Evolutionary conservation across 257 asterid species (phyloP).

Genomic region (Eucommia ulmoides): DNA sequence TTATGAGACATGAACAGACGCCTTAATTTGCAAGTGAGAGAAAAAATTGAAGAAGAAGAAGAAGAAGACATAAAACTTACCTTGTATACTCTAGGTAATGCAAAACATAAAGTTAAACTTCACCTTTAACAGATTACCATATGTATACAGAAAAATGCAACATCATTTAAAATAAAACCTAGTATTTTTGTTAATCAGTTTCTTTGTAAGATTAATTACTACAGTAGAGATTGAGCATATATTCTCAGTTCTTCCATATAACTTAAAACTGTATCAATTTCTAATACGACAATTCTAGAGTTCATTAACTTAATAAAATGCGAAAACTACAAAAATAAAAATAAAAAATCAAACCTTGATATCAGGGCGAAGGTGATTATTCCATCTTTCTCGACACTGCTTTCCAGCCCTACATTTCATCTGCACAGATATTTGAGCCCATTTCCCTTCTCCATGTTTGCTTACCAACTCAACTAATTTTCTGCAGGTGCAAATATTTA

Average conservation of each 20-base stretch:
- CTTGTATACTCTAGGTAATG: too few species aligned
- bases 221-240: too few species aligned
- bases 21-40: neutral
- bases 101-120: too few species aligned
- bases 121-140: slow-evolving; percentile 9
- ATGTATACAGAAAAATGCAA: slow-evolving; percentile 11
- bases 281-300: neutral
- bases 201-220: too few species aligned
- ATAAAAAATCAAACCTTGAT: slow-evolving; percentile 36
- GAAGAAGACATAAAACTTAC: too few species aligned
- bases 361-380: slow-evolving; percentile 63
- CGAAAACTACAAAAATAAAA: neutral
- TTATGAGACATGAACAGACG: neutral
- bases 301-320: neutral
- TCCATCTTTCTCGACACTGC: slow-evolving; percentile 82
- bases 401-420: slow-evolving; percentile 69
- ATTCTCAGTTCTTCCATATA: too few species aligned
- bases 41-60: neutral
- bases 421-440: slow-evolving; percentile 50
- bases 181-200: neutral
- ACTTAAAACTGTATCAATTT: too few species aligned
- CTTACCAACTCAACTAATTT: slow-evolving; percentile 32
- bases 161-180: slow-evolving; percentile 4
- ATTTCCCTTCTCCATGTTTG: slow-evolving; percentile 34
- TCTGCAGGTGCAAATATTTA: neutral